A percentile compares a stretch with the other conserved stretches of the same genome.
Conservation (phyloP, 78 protist genomes). For the Chrysochromulina parva region DNA sequence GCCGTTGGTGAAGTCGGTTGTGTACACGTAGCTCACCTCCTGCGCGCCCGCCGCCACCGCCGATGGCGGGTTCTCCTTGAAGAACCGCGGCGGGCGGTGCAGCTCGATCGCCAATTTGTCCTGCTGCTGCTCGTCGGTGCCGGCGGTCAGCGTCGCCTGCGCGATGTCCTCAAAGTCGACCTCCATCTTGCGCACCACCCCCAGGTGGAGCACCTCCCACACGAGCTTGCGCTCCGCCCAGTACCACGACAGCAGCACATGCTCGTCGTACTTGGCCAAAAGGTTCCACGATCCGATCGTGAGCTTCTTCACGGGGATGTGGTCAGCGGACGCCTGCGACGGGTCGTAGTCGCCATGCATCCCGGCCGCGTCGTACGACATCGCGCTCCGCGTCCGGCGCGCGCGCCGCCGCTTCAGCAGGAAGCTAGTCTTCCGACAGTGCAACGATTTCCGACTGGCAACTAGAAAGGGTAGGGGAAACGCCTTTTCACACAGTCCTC, state of each 20-base stretch:
- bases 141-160: background rate
- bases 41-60: background rate
- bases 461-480: no score
- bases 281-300: background rate
- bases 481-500: no score
- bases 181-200: slow-evolving; percentile 6
- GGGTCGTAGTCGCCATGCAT: no score
- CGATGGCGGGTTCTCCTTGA: background rate
- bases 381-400: no score
- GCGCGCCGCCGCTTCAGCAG: no score
- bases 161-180: background rate
- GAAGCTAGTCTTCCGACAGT: no score
- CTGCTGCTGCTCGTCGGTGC: background rate
- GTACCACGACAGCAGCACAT: background rate
- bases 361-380: no score
- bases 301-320: background rate
- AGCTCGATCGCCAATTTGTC: background rate
- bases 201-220: background rate
- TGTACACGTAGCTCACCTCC: background rate
- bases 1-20: slow-evolving; percentile 9
- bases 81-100: background rate
- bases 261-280: background rate
- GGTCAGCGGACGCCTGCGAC: background rate
- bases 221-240: background rate
- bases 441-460: no score